A percentile compares a stretch with the other conserved stretches of the same genome.
Conservation (phyloP, 2,329 filamentous ascomycete species). For the Claviceps digitariae region DNA sequence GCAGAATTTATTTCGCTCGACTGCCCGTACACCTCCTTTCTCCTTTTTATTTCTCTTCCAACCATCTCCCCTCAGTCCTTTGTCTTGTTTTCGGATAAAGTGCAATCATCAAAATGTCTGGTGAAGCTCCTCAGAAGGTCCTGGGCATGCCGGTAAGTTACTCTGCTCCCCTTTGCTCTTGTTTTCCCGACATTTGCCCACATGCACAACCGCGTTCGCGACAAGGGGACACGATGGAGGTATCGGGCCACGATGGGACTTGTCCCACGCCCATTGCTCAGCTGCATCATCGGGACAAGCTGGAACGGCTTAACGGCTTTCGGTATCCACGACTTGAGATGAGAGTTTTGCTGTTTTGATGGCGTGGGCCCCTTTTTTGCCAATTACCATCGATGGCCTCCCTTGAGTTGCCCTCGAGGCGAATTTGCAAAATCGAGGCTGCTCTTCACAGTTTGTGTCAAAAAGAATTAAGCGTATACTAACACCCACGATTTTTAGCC, state of each 20-base stretch:
- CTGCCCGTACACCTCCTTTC: conserved; percentile 24
- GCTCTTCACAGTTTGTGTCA: conserved; percentile 1
- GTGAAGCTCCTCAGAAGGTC: conserved; percentile 41
- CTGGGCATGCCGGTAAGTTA: conserved; percentile 55
- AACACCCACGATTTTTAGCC: conserved; percentile 41
- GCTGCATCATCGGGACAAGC: conserved; percentile 7
- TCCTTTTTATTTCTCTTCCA: conserved; percentile 30
- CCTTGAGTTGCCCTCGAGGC: neutral
- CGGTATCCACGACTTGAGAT: neutral
- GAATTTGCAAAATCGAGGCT: conserved; percentile 4
- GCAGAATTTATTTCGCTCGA: conserved; percentile 32
- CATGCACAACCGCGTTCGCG: conserved; percentile 18
- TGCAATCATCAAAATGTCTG: conserved; percentile 38
- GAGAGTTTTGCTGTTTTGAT: neutral
- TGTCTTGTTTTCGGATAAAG: conserved; percentile 28
- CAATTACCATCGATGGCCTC: neutral
- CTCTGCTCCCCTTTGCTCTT: conserved; percentile 2
- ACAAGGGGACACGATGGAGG: conserved; percentile 8
- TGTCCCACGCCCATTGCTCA: conserved; percentile 8
- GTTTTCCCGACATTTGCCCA: conserved; percentile 1
- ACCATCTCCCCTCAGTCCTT: conserved; percentile 50
- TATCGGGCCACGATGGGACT: neutral
- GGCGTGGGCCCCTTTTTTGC: neutral
- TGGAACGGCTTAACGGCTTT: neutral
- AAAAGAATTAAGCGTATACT: conserved; percentile 13